Percentiles rank a stretch among this genome's conserved stretches.
phyloP scores from a whole-genome alignment of 805 yeast species.

The Scheffersomyces stipitis region DNA sequence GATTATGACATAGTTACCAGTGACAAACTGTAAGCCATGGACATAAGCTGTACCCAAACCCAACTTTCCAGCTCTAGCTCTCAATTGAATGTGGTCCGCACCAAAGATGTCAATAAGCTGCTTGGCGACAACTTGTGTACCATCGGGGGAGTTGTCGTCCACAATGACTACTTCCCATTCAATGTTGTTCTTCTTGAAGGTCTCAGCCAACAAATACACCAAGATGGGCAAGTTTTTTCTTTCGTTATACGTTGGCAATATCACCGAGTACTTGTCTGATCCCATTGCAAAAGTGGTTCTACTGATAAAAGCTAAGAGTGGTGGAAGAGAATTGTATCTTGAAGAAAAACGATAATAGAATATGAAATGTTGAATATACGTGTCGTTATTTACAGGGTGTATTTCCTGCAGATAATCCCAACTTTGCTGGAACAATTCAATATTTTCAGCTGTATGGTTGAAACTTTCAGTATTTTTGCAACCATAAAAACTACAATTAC shows the following conservation, averaged over 20 bases:
- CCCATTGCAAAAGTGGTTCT: too few species aligned
- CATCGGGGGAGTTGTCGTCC: conserved; percentile 80
- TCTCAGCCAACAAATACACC: conserved; percentile 66
- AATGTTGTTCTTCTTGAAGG: conserved; percentile 55
- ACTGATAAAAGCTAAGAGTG: too few species aligned
- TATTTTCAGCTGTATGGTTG: too few species aligned
- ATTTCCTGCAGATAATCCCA: too few species aligned
- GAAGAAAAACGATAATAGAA: too few species aligned
- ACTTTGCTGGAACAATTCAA: too few species aligned
- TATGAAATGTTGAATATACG: too few species aligned
- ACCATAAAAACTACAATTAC: too few species aligned
- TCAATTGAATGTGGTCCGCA: conserved; percentile 56
- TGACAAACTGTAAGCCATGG: conserved; percentile 68
- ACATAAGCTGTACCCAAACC: conserved; percentile 82
- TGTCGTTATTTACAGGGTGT: too few species aligned
- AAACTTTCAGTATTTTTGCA: too few species aligned
- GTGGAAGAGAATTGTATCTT: too few species aligned
- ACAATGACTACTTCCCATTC: conserved; percentile 79
- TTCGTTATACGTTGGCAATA: conserved; percentile 78
- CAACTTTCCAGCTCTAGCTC: conserved; percentile 73
- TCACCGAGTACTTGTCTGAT: conserved; percentile 63
- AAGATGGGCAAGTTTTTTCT: conserved; percentile 63
- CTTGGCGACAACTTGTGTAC: conserved; percentile 72
- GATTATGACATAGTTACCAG: conserved; percentile 73
- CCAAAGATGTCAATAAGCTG: conserved; percentile 60